Evolutionary conservation across 176 grass and related monocot species (phyloP).

Genomic region (Eremochloa ophiuroides): DNA sequence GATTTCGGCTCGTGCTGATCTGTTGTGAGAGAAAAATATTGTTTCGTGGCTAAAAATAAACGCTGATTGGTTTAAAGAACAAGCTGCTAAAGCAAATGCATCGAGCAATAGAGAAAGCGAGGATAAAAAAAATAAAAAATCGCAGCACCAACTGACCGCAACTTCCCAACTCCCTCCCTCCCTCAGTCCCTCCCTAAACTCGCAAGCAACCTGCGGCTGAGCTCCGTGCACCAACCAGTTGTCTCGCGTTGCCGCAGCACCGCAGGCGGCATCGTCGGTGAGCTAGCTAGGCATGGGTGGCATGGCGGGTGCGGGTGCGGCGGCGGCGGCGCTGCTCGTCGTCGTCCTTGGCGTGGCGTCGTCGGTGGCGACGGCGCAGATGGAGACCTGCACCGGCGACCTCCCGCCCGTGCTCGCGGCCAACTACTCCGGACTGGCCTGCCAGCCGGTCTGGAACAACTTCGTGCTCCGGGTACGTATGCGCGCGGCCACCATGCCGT

Average conservation of each 20-base stretch:
- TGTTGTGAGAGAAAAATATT: too few species aligned
- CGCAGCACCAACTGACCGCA: slow-evolving; percentile 42
- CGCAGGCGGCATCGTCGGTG: background rate
- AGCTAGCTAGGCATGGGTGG: background rate
- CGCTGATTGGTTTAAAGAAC: too few species aligned
- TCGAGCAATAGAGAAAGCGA: background rate
- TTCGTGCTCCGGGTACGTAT: too few species aligned
- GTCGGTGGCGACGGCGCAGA: slow-evolving; percentile 39
- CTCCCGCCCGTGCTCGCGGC: slow-evolving; percentile 46
- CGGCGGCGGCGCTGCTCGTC: slow-evolving; percentile 7
- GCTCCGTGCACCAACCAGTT: background rate
- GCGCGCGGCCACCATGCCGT: too few species aligned
- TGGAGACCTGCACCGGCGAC: slow-evolving; percentile 46
- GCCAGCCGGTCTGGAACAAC: slow-evolving; percentile 30
- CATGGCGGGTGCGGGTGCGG: background rate
- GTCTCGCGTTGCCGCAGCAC: background rate
- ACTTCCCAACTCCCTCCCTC: slow-evolving; percentile 25
- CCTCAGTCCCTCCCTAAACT: slow-evolving; percentile 14
- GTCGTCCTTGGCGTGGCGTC: slow-evolving; percentile 1
- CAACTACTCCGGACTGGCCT: slow-evolving; percentile 73
- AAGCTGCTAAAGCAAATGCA: background rate
- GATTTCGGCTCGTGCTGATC: too few species aligned
- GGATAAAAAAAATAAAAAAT: background rate
- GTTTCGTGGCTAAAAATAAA: too few species aligned
- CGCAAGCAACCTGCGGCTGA: background rate